Evolutionary conservation across 2,329 filamentous ascomycete genomes (phyloP).

Genomic region (Tolypocladium ophioglossoides): DNA sequence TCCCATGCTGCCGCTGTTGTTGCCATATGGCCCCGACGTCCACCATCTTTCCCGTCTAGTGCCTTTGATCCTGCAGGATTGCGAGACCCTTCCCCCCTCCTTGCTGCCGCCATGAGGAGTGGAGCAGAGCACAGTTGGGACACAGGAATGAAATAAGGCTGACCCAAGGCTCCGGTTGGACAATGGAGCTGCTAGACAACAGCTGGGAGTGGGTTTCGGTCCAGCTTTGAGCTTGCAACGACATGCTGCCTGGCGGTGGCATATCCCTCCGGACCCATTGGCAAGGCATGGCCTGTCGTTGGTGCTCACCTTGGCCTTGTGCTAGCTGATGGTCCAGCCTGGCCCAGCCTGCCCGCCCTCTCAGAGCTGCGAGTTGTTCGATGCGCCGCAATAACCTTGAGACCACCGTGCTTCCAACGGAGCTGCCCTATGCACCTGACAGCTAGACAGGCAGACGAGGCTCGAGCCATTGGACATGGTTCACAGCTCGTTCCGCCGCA

Average conservation of each 20-base stretch:
- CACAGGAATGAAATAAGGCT: neutral
- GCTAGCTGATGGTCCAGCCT: conserved; percentile 11
- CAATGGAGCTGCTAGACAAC: conserved; percentile 2
- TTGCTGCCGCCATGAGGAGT: neutral
- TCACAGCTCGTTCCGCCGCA: neutral
- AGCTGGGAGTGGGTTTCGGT: conserved; percentile 4
- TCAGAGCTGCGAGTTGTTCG: conserved; percentile 2
- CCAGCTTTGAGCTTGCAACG: conserved; percentile 13
- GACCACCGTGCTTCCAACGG: neutral
- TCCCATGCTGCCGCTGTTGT: neutral
- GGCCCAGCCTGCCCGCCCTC: conserved; percentile 7
- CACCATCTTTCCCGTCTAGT: too few species aligned
- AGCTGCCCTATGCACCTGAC: neutral
- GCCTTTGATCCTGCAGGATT: too few species aligned
- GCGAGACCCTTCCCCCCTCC: neutral
- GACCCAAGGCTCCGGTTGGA: conserved; percentile 5
- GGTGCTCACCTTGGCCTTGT: conserved; percentile 7
- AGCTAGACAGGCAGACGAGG: neutral
- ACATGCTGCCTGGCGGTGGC: conserved; percentile 4
- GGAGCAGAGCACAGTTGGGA: neutral
- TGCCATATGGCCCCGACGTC: neutral
- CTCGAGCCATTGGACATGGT: conserved; percentile 1
- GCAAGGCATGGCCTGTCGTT: conserved; percentile 6
- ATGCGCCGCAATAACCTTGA: neutral
- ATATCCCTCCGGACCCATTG: neutral